Base-by-base conservation (phyloP, 768 basidiomycete species). In the Trametopsis cervina region DNA sequence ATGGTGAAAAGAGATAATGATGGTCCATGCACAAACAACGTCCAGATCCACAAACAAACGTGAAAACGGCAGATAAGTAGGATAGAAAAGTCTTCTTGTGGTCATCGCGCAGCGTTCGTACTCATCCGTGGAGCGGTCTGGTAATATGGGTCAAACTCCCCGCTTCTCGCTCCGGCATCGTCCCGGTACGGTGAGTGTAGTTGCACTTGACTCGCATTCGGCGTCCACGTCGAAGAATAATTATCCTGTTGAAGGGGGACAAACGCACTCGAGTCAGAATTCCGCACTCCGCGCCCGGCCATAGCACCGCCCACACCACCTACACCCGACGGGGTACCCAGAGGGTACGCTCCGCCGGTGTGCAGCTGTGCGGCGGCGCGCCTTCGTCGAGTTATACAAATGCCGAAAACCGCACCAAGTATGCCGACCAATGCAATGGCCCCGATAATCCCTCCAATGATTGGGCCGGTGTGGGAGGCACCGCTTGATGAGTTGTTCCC, bases 211-310 rank as follows among this genome's bases (percentile, higher is more conserved):
- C 81, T 84, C 40, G 70, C 69, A 54, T 78, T 78, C 50, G 51
- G 44, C 40, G 47, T 59, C 80, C 80, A 83, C 41, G 74, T 70
- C 55, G 69, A 71, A 56, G 74, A 78, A 46, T 68, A 56, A 57
- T 78, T 81, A 57, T 75, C 76, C 60, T 82, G 81, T 54, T 78
- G 76, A 57, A 88, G 62, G n/a, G 85, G 85, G 44, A 83, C 69
- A 58, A 87, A 86, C 27, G 83, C 76, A 53, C 80, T 82, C 57
- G 81, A 79, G 66, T 83, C 78, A 53, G 81, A 81, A 65, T 65
- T 65, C 35, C 80, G 67, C 46, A 61, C 55, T 47, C 62, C 71
- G 22, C 64, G 56, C 39, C 49, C 57, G 33, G 57, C 53, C 44
- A 57, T 58, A 22, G 49, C 64, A 21, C 58, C 61, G 22, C 58